phyloP scores from a whole-genome alignment of 306 rosid genomes.

The Begonia fuchsioides region DNA sequence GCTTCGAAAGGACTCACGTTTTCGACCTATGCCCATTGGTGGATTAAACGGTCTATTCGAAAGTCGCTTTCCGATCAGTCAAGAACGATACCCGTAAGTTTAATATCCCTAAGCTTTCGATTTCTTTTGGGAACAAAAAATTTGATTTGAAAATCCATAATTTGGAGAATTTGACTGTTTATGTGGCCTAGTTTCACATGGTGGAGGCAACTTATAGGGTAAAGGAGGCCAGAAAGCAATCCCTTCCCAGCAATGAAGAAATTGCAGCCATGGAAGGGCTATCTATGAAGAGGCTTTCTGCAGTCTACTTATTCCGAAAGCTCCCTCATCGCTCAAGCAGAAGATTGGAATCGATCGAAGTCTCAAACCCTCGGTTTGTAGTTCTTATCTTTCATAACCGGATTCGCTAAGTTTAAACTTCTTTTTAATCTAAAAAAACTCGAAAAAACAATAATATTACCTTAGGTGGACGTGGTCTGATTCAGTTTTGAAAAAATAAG shows the following conservation, averaged over 20 bases:
- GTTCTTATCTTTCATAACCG: constrained; percentile 2
- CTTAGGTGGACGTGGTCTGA: no score
- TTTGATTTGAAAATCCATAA: neutral
- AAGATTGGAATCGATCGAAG: constrained; percentile 72
- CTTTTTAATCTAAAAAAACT: no score
- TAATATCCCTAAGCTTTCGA: no score
- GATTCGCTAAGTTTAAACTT: no score
- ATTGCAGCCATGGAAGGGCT: constrained; percentile 76
- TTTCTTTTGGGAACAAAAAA: no score
- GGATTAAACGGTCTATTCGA: constrained; percentile 92
- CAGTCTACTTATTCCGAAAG: constrained; percentile 84
- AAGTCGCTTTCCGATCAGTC: constrained; percentile 83
- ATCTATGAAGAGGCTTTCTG: constrained; percentile 80
- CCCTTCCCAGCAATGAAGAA: constrained; percentile 66
- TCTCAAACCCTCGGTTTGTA: constrained; percentile 80
- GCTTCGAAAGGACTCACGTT: constrained; percentile 94
- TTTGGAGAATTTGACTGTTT: neutral
- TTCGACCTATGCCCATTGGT: constrained; percentile 99
- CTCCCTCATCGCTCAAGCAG: constrained; percentile 85
- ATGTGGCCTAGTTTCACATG: constrained; percentile 59
- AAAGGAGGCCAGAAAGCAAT: constrained; percentile 71
- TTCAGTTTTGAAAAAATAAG: no score
- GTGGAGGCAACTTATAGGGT: constrained; percentile 91
- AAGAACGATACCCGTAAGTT: constrained; percentile 78
- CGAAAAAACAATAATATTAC: no score